Base-by-base conservation (phyloP, 1,139 yeast species). In the Yamadazyma siamensis region DNA sequence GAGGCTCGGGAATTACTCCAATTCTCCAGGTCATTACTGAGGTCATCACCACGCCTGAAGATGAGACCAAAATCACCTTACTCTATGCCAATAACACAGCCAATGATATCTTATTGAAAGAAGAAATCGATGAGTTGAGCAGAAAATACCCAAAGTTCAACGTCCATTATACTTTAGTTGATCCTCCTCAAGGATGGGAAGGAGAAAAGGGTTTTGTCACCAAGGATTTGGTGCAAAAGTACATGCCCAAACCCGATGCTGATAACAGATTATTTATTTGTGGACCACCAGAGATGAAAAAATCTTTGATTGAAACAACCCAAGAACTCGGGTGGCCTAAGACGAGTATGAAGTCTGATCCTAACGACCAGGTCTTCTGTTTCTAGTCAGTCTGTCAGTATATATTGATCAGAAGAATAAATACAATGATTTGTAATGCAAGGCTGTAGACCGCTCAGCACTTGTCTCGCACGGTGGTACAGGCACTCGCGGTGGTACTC, bases 1-100 rank as follows among this genome's bases (percentile, higher is more conserved):
- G 89, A 44, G 91, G 91, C 11, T 76, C 88, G 0, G 91, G 91
- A 33, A 80, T 83, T 37, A 82, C 94, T 10, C 91, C 94, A 15
- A 77, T 81, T 47, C 65, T 83, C 39, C 88, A 83, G 51, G 81
- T 83, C 10, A 61, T 76, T 33, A 75, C 80, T 23, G 62, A 73
- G 27, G 75, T 77, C 32, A 75, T 81, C 37, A 81, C 88, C 17
- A 76, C 80, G 24, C 79, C 85, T 6, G 77, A 71, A 32, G 89
- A 82, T 51, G 26, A 52, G 25, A 81, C 89, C 24, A 68, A 69
- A 35, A 65, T 83, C 33, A 64, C 75, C 3, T 59, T 83, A 41
- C 64, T 83, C 34, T 83, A 70, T 51, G 88, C 86, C 27, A 82
- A 83, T 46, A 83, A 80, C 46, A 73, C 87, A 10, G 80, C 71